Evolutionary conservation across 1,284 basidiomycete species (phyloP).

Genomic region (Irpex sp.): DNA sequence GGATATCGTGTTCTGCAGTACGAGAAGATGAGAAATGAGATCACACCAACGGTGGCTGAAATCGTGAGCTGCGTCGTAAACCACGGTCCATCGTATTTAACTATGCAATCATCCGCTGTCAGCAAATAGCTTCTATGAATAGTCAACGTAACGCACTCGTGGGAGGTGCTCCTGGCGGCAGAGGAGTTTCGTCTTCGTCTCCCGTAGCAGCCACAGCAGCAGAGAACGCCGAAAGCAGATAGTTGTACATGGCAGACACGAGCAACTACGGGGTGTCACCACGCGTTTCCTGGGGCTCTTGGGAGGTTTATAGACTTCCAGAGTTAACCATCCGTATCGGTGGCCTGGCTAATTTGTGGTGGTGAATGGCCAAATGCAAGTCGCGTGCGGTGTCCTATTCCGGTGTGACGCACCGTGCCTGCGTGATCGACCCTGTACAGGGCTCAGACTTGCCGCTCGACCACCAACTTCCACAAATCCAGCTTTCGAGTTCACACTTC

Average conservation of each 20-base stretch:
- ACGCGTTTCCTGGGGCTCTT: neutral
- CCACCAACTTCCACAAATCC: neutral
- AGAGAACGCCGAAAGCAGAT: neutral
- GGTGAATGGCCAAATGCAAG: neutral
- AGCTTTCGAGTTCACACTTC: neutral
- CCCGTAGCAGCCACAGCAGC: conserved; percentile 1
- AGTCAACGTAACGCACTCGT: conserved; percentile 35
- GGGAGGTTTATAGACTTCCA: neutral
- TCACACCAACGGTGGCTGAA: conserved; percentile 72
- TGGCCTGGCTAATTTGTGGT: neutral
- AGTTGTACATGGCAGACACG: neutral
- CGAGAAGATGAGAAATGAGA: conserved; percentile 84
- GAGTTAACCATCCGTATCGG: neutral
- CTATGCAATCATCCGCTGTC: conserved; percentile 26
- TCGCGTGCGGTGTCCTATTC: neutral
- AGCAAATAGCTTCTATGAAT: neutral
- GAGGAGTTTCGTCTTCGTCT: conserved; percentile 13
- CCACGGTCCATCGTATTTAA: conserved; percentile 85
- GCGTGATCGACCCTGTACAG: neutral
- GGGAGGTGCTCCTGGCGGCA: conserved; percentile 54
- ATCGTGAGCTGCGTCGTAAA: conserved; percentile 86
- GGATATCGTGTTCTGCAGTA: conserved; percentile 86
- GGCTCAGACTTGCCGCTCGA: neutral
- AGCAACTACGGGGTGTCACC: neutral
- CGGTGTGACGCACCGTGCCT: neutral